Evolutionary conservation across 176 grass and related monocot genomes (phyloP), one percentile per base, ranked within the genome.

Genomic region (Oryza rufipogon): DNA sequence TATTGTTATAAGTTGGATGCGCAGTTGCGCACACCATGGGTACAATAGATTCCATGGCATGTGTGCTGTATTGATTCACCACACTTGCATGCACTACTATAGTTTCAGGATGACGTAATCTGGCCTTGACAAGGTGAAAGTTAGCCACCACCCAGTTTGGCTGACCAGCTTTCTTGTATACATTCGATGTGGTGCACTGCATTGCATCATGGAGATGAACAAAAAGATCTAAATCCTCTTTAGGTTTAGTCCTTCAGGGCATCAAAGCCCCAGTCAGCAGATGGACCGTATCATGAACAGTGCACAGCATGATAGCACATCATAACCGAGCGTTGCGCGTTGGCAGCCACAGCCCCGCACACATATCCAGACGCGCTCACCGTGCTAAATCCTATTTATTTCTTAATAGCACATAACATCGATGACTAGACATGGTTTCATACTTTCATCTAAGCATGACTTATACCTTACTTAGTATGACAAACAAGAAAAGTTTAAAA

Each of bases 131-230:
- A 75, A 56, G 80, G 63, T 30, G 45, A 91, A 87, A 87, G 80
- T 68, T 82, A 70, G 83, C 64, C 68, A 76, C 51, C 65, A 76
- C 51, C 65, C 77, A 89, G 77, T 80, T 85, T 80, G 73, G 65
- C 74, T 86, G 67, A 77, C 68, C 83, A 83, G 60, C 79, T 90
- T 90, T 90, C 73, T 89, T 82, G 79, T 79, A 49, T 79, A 36
- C 46, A 9, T 63, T 79, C 74, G 80, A 89, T 70, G 82, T 16
- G n/a, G 82, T 81, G 64, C 49, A 49, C 38, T 63, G 39, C 64
- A 47, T 51, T 87, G 48, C 49, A 89, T 41, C 76, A 68, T 19
- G 33, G 71, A 77, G 64, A 72, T 89, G 68, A 11, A 36, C 47
- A 68, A 74, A 90, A 90, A 90, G 88, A 75, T 80, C 17, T 68